phyloP scores from a whole-genome alignment of 768 basidiomycete species.

The Phanerochaete sordida region DNA sequence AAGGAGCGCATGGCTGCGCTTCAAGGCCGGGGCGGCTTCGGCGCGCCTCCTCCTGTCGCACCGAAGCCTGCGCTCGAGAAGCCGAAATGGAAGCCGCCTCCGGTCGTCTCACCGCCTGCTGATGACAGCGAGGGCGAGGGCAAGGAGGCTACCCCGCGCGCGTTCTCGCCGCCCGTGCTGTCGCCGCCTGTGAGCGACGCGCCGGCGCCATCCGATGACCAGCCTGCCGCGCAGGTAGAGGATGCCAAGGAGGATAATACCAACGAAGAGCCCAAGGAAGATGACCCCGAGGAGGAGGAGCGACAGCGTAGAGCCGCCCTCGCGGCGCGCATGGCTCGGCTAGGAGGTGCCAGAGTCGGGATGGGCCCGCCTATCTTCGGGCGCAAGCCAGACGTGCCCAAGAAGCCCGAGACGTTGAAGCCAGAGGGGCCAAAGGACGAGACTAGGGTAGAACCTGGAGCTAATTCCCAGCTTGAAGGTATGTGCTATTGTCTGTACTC shows the following conservation, averaged over 20 bases:
- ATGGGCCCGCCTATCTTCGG: slow-evolving; percentile 71
- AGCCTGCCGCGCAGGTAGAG: slow-evolving; percentile 12
- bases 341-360: slow-evolving; percentile 81
- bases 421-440: slow-evolving; percentile 25
- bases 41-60: slow-evolving; percentile 37
- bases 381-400: slow-evolving; percentile 39
- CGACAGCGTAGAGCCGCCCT: slow-evolving; percentile 80
- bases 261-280: slow-evolving; percentile 8
- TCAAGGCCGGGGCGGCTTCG: slow-evolving; percentile 80
- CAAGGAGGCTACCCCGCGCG: slow-evolving; percentile 16
- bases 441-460: neutral
- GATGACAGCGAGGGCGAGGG: slow-evolving; percentile 32
- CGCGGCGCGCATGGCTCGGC: slow-evolving; percentile 88
- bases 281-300: slow-evolving; percentile 67
- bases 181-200: slow-evolving; percentile 7
- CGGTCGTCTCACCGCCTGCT: slow-evolving; percentile 39
- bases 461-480: neutral
- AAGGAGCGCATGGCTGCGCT: slow-evolving; percentile 96
- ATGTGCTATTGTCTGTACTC: neutral
- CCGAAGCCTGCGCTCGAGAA: slow-evolving; percentile 63
- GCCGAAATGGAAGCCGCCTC: slow-evolving; percentile 87
- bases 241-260: slow-evolving; percentile 19
- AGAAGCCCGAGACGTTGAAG: slow-evolving; percentile 25
- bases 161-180: slow-evolving; percentile 1
- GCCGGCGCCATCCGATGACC: slow-evolving; percentile 4